These are phyloP conservation scores for Trametes punicea DNA, from an alignment of 768 basidiomycete genomes.

Conservation along the genomic window DNA sequence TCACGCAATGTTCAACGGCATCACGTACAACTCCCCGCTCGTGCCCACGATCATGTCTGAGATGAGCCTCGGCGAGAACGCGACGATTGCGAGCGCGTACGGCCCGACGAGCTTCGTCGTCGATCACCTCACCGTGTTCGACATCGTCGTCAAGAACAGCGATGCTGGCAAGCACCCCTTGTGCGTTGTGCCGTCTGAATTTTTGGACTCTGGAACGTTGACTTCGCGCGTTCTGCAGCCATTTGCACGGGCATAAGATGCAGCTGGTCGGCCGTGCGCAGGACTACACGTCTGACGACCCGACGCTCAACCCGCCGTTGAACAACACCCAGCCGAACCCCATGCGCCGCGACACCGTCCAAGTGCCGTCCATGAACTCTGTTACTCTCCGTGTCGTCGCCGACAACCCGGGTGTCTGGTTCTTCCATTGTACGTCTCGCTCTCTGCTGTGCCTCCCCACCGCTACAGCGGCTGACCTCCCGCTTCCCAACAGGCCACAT, in stretches of 20 bases:
- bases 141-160: conserved; percentile 71
- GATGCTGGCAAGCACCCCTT: conserved; percentile 83
- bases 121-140: conserved; percentile 69
- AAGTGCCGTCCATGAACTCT: conserved; percentile 63
- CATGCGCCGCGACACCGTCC: conserved; percentile 86
- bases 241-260: conserved; percentile 86
- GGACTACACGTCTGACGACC: conserved; percentile 72
- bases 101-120: conserved; percentile 77
- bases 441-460: background rate
- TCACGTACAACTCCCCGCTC: conserved; percentile 65
- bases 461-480: background rate
- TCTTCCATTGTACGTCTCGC: conserved; percentile 67
- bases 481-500: conserved; percentile 56
- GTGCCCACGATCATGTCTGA: conserved; percentile 77
- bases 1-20: conserved; percentile 66
- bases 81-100: conserved; percentile 66
- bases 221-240: conserved; percentile 43
- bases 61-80: conserved; percentile 73
- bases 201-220: background rate
- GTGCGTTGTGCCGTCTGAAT: conserved; percentile 38
- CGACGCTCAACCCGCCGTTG: conserved; percentile 75
- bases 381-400: conserved; percentile 77
- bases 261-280: conserved; percentile 72
- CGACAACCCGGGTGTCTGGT: conserved; percentile 92
- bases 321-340: conserved; percentile 81